Conservation (phyloP, 1,139 yeast genomes). For the Yamadazyma dendronema region DNA sequence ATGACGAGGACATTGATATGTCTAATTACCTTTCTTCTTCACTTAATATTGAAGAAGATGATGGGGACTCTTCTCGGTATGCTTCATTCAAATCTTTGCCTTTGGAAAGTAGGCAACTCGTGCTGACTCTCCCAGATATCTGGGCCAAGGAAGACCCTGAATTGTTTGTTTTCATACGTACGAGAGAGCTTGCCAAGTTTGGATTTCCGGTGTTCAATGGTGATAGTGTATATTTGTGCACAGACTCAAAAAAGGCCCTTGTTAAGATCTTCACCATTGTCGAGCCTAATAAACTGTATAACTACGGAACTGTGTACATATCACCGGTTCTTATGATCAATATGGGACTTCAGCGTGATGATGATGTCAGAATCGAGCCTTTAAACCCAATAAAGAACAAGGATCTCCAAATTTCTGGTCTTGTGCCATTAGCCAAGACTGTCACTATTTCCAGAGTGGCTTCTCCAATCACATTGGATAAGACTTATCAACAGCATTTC, state of each 20-base stretch:
- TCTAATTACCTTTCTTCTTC: slow-evolving; percentile 37
- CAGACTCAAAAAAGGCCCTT: slow-evolving; percentile 24
- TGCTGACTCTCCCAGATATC: slow-evolving; percentile 23
- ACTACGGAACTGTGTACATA: slow-evolving; percentile 42
- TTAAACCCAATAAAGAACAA: slow-evolving; percentile 8
- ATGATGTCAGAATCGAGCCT: slow-evolving; percentile 30
- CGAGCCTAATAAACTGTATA: slow-evolving; percentile 55
- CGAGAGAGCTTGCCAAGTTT: slow-evolving; percentile 51
- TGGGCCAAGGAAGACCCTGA: slow-evolving; percentile 43
- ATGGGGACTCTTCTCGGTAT: slow-evolving; percentile 5
- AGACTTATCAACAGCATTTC: slow-evolving; percentile 62
- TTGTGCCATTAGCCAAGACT: slow-evolving; percentile 39
- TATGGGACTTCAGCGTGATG: slow-evolving; percentile 32
- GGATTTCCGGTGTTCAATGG: slow-evolving; percentile 66
- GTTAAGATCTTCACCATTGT: slow-evolving; percentile 58
- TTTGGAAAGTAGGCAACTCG: slow-evolving; percentile 27
- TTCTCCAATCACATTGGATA: slow-evolving; percentile 69
- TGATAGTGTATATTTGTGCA: slow-evolving; percentile 50
- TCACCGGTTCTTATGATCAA: slow-evolving; percentile 68
- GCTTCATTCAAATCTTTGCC: slow-evolving; percentile 26
- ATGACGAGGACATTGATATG: slow-evolving; percentile 26
- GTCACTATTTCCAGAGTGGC: slow-evolving; percentile 66
- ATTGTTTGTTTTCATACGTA: slow-evolving; percentile 51
- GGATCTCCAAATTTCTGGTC: slow-evolving; percentile 20
- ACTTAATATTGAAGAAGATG: slow-evolving; percentile 22